phyloP scores from a whole-genome alignment of 345 rosid species.

The Cardamine resedifolia region DNA sequence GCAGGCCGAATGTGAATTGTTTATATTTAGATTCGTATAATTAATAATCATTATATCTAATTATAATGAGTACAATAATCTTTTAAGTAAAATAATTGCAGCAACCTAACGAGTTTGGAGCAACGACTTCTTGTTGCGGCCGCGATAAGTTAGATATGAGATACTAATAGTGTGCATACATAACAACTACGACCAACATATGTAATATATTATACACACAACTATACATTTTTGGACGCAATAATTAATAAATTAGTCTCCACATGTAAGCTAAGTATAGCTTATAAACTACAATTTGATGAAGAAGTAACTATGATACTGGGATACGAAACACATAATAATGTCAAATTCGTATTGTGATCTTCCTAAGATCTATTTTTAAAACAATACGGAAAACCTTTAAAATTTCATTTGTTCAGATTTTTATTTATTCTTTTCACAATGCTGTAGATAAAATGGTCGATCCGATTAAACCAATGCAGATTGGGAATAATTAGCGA shows the following conservation, averaged over 20 bases:
- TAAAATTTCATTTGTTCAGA: neutral
- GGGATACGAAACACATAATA: neutral
- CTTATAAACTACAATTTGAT: slow-evolving; percentile 8
- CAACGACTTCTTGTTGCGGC: slow-evolving; percentile 43
- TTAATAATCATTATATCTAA: neutral
- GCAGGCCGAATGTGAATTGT: slow-evolving; percentile 35
- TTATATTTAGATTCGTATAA: slow-evolving; percentile 11
- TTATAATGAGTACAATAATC: slow-evolving; percentile 1
- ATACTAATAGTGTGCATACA: neutral
- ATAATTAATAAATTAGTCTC: neutral
- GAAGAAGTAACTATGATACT: neutral
- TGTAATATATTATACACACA: slow-evolving; percentile 3
- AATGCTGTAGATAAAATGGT: too few species aligned
- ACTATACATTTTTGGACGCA: neutral
- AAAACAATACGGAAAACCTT: neutral
- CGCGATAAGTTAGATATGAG: slow-evolving; percentile 27
- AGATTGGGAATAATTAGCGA: too few species aligned
- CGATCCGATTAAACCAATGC: neutral
- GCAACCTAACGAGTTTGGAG: slow-evolving; percentile 37
- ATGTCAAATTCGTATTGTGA: neutral
- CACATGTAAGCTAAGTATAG: slow-evolving; percentile 7
- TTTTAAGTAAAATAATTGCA: slow-evolving; percentile 18
- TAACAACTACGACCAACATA: neutral
- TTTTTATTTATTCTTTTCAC: neutral
- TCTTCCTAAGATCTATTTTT: neutral